Percentiles rank a stretch among this genome's conserved stretches.
These are phyloP conservation scores for Zygosaccharomyces pseudobailii DNA, from an alignment of 1,139 yeast species.

Conservation along the genomic window DNA sequence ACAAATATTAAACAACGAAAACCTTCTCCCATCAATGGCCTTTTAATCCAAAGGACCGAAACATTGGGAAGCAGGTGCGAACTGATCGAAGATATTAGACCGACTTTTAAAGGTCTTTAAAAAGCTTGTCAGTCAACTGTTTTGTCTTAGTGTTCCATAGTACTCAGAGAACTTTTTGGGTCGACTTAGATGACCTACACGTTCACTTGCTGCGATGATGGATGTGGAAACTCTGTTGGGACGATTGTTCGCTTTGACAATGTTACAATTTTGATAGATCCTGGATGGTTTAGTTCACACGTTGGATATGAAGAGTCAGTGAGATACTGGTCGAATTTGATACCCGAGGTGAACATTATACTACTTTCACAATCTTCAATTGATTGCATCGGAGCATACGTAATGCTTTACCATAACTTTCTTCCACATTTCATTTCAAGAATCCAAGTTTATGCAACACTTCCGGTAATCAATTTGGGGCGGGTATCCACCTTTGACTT, in stretches of 20 bases:
- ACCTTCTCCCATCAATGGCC: background rate
- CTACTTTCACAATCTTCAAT: constrained; percentile 82
- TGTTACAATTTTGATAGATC: constrained; percentile 60
- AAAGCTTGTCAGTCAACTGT: background rate
- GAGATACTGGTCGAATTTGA: constrained; percentile 41
- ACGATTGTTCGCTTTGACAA: constrained; percentile 38
- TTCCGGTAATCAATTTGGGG: constrained; percentile 85
- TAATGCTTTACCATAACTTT: constrained; percentile 56
- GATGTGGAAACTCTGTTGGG: constrained; percentile 31
- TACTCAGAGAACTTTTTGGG: background rate
- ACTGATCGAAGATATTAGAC: background rate
- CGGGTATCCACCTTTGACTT: constrained; percentile 78
- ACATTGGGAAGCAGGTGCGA: no score
- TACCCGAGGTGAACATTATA: constrained; percentile 57
- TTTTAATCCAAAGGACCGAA: no score
- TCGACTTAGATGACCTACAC: constrained; percentile 28
- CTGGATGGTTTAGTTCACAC: constrained; percentile 61
- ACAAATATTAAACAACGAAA: background rate
- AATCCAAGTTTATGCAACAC: constrained; percentile 78
- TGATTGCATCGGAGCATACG: constrained; percentile 77
- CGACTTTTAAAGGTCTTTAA: no score
- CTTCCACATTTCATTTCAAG: constrained; percentile 54
- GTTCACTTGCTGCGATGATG: constrained; percentile 29
- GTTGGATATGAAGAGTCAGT: constrained; percentile 23
- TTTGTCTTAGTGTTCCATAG: background rate